Evolutionary conservation across 306 rosid genomes (phyloP), one percentile per base, ranked within the genome.

Genomic region (Acacia acuminata): DNA sequence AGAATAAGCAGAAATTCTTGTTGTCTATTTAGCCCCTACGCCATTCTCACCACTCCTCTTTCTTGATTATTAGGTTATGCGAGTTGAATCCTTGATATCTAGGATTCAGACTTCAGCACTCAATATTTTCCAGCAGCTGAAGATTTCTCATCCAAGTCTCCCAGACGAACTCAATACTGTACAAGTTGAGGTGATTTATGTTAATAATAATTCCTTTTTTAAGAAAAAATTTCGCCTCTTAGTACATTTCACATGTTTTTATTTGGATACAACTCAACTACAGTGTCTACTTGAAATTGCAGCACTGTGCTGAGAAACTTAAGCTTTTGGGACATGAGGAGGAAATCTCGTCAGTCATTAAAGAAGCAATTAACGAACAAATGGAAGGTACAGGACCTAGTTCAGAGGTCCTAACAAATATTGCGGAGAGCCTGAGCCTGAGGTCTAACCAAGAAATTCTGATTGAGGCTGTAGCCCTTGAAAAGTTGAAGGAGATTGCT

Each of bases 401-500:
- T 87, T 82, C 91, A 69, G 97, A 90, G 79, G 76, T 78, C 70
- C 82, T 92, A 84, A 90, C 78, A 78, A 91, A 90, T 86, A 89
- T 91, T 84, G 87, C 91, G 7, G 96, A 94, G 84, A 79, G 87
- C 81, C 88, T 96, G 71, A 83, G 86, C 86, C 78, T 90, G 82
- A 89, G 74, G 82, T 83, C 96, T 25, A 92, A 94, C 83, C 87
- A 90, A 87, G 96, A 96, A 83, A 86, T 94, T 88, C 89, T 96
- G 80, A 96, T 94, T 60, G 99, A 92, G 87, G 96, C 97, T 70
- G 92, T 92, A 65, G 94, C 99, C 53, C 98, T 92, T 45, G 92
- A 92, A 85, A 96, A 84, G 87, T 86, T 94, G 83, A 94, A 96
- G 89, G 94, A 94, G 77, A 90, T 89, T 85, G 97, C 94, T 42